These are phyloP conservation scores for Apophysomyces sp. DNA, from an alignment of 371 early-diverging fungal genomes.

Conservation along the genomic window DNA sequence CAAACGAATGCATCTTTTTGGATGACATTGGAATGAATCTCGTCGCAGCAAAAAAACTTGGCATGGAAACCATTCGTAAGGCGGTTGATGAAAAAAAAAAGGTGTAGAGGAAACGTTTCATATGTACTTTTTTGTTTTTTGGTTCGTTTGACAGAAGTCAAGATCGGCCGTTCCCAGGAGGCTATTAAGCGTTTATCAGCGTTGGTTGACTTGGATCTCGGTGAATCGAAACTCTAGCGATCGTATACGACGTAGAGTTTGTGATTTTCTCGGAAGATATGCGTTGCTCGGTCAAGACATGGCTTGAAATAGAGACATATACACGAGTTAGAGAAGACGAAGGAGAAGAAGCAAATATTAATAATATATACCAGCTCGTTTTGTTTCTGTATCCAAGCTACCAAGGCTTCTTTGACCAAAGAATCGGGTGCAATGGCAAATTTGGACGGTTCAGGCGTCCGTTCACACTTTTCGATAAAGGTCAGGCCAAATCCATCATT, in stretches of 20 bases:
- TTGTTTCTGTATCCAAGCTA: slow-evolving; percentile 13
- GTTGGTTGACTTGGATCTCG: slow-evolving; percentile 36
- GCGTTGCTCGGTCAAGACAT: slow-evolving; percentile 11
- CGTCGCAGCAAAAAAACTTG: slow-evolving; percentile 61
- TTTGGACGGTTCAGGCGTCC: background rate
- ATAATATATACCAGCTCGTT: slow-evolving; percentile 10
- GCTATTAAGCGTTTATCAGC: slow-evolving; percentile 58
- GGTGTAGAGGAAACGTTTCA: background rate
- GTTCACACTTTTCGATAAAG: background rate
- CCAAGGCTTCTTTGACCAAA: slow-evolving; percentile 10
- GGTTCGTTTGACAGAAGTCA: slow-evolving; percentile 43
- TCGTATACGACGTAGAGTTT: slow-evolving; percentile 22
- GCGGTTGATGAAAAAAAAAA: background rate
- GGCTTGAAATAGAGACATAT: slow-evolving; percentile 2
- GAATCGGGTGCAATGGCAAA: slow-evolving; percentile 10
- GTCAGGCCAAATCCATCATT: background rate
- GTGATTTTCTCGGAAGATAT: slow-evolving; percentile 18
- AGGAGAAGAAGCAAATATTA: no score
- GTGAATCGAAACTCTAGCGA: slow-evolving; percentile 13
- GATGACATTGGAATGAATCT: slow-evolving; percentile 81
- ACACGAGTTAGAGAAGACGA: no score
- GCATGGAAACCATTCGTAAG: slow-evolving; percentile 66
- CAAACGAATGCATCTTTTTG: slow-evolving; percentile 65
- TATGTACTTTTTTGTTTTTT: slow-evolving; percentile 4
- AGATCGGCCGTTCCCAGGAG: slow-evolving; percentile 54